Conservation (phyloP, 2,329 filamentous ascomycete species). For the Claviceps citrina region DNA sequence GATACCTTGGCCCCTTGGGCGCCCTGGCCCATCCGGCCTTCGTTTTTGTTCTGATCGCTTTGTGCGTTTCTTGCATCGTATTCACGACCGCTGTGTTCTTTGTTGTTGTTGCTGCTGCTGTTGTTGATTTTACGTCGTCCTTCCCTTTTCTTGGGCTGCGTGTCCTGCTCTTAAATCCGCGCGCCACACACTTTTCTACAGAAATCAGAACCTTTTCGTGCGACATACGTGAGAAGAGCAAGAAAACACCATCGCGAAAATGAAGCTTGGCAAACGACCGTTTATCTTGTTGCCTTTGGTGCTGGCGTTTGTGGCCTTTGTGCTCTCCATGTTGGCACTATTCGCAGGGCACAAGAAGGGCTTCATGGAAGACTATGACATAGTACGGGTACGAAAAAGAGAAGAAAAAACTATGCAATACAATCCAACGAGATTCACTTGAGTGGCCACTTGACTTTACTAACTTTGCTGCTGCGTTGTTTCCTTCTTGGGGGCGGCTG, state of each 20-base stretch:
- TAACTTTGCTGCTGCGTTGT: not conserved
- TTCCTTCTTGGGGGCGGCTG: not conserved
- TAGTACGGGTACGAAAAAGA: conserved; percentile 20
- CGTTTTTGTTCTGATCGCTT: not conserved
- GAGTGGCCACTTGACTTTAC: too few relatives aligned
- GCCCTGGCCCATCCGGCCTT: not conserved
- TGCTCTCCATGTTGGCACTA: conserved; percentile 24
- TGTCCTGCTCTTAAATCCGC: not conserved
- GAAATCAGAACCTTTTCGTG: too few relatives aligned
- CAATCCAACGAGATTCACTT: too few relatives aligned
- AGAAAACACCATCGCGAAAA: not conserved
- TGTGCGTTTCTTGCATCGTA: not conserved
- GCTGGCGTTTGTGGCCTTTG: conserved; percentile 22
- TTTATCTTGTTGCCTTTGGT: conserved; percentile 22
- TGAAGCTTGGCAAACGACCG: conserved; percentile 8
- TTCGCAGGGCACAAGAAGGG: conserved; percentile 26
- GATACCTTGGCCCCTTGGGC: not conserved
- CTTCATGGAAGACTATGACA: conserved; percentile 28
- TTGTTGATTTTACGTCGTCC: not conserved
- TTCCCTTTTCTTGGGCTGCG: not conserved
- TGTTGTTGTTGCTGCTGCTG: too few relatives aligned
- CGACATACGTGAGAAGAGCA: not conserved
- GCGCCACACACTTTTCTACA: too few relatives aligned
- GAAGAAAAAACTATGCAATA: too few relatives aligned
- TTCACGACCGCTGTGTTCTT: not conserved